phyloP scores from a whole-genome alignment of 2,329 filamentous ascomycete species.

The Diaporthe batatas region DNA sequence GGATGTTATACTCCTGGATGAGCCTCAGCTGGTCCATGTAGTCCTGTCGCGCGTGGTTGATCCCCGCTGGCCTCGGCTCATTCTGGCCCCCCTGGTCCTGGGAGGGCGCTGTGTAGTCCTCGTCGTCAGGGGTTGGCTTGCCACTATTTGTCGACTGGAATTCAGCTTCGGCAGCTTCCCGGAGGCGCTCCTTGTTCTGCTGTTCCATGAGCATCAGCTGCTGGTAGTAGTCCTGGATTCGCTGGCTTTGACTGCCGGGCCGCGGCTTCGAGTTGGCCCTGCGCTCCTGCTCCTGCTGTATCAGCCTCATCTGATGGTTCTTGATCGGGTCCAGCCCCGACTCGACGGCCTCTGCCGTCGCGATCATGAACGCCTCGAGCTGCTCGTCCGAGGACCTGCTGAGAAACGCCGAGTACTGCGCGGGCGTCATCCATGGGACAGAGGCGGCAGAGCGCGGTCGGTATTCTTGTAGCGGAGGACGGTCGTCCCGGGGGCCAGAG shows the following conservation, averaged over 20 bases:
- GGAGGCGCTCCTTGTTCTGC: slow-evolving; percentile 4
- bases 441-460: not conserved
- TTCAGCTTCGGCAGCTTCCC: no score
- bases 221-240: not conserved
- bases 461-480: not conserved
- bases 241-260: not conserved
- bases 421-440: not conserved
- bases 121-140: not conserved
- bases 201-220: not conserved
- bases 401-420: not conserved
- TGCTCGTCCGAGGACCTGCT: slow-evolving; percentile 12
- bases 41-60: no score
- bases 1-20: no score
- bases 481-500: slow-evolving; percentile 8
- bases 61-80: no score
- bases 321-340: not conserved
- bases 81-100: no score
- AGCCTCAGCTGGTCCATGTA: no score
- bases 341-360: not conserved
- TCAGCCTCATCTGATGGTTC: not conserved
- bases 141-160: not conserved
- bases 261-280: not conserved
- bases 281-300: slow-evolving; percentile 1
- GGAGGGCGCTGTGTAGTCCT: not conserved
- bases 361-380: not conserved